phyloP scores from a whole-genome alignment of 1,284 basidiomycete genomes.

The Mycosarcoma maydis region DNA sequence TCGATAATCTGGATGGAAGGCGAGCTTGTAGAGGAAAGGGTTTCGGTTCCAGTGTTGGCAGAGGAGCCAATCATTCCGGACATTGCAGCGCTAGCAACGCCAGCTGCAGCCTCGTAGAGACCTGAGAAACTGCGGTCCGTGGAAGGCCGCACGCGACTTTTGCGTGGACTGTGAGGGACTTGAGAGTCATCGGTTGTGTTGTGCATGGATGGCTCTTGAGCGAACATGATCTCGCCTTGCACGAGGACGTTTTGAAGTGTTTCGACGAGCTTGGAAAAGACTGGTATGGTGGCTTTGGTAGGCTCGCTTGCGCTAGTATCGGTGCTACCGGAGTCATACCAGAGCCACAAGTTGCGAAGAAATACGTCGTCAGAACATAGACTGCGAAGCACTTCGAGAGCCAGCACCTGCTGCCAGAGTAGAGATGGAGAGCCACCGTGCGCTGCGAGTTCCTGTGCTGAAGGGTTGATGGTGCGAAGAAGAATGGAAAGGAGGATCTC shows the following conservation, averaged over 20 bases:
- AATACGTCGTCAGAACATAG: constrained; percentile 59
- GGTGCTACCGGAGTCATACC: constrained; percentile 47
- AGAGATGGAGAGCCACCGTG: constrained; percentile 33
- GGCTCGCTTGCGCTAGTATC: constrained; percentile 1
- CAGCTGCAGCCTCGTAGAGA: constrained; percentile 60
- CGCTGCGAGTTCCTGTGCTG: constrained; percentile 25
- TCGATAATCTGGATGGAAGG: constrained; percentile 62
- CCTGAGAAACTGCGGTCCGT: constrained; percentile 48
- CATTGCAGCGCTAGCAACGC: constrained; percentile 56
- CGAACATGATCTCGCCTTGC: constrained; percentile 39
- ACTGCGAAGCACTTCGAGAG: constrained; percentile 58
- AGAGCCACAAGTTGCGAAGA: constrained; percentile 59
- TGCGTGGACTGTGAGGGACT: constrained; percentile 25
- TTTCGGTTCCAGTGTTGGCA: constrained; percentile 34
- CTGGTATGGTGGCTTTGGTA: constrained; percentile 17
- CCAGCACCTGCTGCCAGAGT: constrained; percentile 63
- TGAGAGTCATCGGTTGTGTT: constrained; percentile 4
- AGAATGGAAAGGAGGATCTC: constrained; percentile 65
- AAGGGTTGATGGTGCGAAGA: constrained; percentile 43
- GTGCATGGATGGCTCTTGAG: constrained; percentile 33
- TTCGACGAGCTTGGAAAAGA: constrained; percentile 57
- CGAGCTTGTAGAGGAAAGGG: constrained; percentile 44
- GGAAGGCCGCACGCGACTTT: constrained; percentile 29
- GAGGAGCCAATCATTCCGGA: constrained; percentile 43
- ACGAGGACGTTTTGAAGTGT: constrained; percentile 34